Conservation (phyloP, 805 yeast genomes). For the Kurtzmaniella fragi region DNA sequence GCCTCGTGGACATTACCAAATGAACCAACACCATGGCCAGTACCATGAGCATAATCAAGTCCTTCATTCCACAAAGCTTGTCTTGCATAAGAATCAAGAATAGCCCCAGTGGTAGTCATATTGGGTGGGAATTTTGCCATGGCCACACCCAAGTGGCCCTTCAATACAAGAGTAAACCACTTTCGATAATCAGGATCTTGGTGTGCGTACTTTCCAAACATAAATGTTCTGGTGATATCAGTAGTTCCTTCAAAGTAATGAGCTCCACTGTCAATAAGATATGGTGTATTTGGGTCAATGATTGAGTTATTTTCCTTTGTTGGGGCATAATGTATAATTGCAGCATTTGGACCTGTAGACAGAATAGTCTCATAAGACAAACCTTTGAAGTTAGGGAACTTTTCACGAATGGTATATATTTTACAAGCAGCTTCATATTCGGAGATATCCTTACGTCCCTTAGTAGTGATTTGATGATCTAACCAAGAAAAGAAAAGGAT, state of each 20-base stretch:
- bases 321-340: slow-evolving; percentile 75
- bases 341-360: slow-evolving; percentile 70
- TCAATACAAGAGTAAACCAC: slow-evolving; percentile 79
- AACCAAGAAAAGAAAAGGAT: slow-evolving; percentile 80
- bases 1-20: slow-evolving; percentile 92
- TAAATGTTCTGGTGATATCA: slow-evolving; percentile 86
- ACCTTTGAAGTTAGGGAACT: slow-evolving; percentile 54
- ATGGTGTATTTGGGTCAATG: slow-evolving; percentile 64
- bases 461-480: slow-evolving; percentile 46
- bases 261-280: slow-evolving; percentile 84
- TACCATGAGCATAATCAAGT: slow-evolving; percentile 85
- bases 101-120: slow-evolving; percentile 65
- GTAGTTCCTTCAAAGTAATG: slow-evolving; percentile 94
- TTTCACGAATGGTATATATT: slow-evolving; percentile 50
- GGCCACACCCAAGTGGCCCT: slow-evolving; percentile 88
- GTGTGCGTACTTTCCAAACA: slow-evolving; percentile 41
- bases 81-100: slow-evolving; percentile 78
- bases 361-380: slow-evolving; percentile 74
- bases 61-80: slow-evolving; percentile 80
- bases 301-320: slow-evolving; percentile 49
- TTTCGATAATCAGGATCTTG: slow-evolving; percentile 55
- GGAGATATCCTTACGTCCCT: slow-evolving; percentile 35
- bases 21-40: slow-evolving; percentile 97
- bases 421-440: slow-evolving; percentile 66
- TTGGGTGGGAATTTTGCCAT: slow-evolving; percentile 65